Conservation (phyloP, 441 rosid genomes). For the Croton setiger region DNA sequence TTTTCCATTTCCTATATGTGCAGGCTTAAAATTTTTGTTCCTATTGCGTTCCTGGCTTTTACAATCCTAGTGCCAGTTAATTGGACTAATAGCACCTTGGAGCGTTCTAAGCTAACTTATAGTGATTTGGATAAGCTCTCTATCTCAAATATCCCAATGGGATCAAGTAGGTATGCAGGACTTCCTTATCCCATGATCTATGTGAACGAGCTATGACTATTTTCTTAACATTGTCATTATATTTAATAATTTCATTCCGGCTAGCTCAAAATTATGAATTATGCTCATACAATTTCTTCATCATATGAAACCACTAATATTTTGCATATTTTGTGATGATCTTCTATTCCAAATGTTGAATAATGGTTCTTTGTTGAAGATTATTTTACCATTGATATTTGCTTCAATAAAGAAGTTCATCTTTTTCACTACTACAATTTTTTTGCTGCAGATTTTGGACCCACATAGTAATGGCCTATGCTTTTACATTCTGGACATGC, state of each 20-base stretch:
- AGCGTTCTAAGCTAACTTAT: slow-evolving; percentile 42
- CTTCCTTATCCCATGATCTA: neutral
- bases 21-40: slow-evolving; percentile 90
- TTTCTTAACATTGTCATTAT: neutral
- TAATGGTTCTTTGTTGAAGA: neutral
- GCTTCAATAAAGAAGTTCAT: neutral
- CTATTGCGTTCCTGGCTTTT: slow-evolving; percentile 76
- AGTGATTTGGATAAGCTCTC: slow-evolving; percentile 90
- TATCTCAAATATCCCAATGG: slow-evolving; percentile 72
- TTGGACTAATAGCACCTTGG: slow-evolving; percentile 67
- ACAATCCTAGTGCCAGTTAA: slow-evolving; percentile 77
- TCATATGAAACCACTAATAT: neutral
- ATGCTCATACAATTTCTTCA: neutral
- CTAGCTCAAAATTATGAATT: neutral
- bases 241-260: no score
- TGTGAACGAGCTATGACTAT: neutral
- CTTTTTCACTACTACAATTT: neutral
- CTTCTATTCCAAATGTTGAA: neutral
- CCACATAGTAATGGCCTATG: slow-evolving; percentile 83
- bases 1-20: slow-evolving; percentile 21
- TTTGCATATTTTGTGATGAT: neutral
- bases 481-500: slow-evolving; percentile 85
- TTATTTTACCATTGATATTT: neutral
- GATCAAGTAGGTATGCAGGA: slow-evolving; percentile 55
- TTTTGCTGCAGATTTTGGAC: slow-evolving; percentile 67